Conservation (phyloP, 2,329 filamentous ascomycete genomes). For the Didymella sp. region DNA sequence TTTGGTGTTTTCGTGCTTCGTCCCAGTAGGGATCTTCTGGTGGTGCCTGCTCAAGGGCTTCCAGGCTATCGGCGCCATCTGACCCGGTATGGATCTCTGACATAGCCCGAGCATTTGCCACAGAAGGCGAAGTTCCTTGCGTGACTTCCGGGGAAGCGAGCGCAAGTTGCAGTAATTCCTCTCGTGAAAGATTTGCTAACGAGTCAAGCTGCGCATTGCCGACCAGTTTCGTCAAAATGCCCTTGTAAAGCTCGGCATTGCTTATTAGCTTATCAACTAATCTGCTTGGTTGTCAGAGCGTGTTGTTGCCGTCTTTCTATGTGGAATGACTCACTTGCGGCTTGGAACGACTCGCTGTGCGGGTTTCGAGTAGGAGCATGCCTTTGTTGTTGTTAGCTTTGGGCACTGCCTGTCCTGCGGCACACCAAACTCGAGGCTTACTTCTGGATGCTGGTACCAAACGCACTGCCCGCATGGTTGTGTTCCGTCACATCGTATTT, state of each 20-base stretch:
- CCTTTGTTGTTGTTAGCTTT: conserved; percentile 28
- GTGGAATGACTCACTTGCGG: conserved; percentile 66
- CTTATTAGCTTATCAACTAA: conserved; percentile 61
- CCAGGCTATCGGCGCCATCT: conserved; percentile 61
- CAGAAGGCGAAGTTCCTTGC: conserved; percentile 43
- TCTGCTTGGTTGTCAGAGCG: conserved; percentile 65
- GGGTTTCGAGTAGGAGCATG: conserved; percentile 82
- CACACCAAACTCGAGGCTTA: conserved; percentile 6
- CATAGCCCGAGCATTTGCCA: conserved; percentile 40
- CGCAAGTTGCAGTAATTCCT: conserved; percentile 56
- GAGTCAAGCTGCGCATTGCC: conserved; percentile 52
- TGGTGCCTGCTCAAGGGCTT: conserved; percentile 73
- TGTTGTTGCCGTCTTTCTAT: conserved; percentile 47
- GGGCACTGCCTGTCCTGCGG: neutral
- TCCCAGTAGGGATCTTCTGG: conserved; percentile 70
- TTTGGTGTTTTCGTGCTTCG: conserved; percentile 59
- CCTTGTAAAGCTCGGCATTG: conserved; percentile 57
- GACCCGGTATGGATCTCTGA: conserved; percentile 50
- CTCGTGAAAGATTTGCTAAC: conserved; percentile 50
- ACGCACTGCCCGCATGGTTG: conserved; percentile 84
- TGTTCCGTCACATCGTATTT: conserved; percentile 83
- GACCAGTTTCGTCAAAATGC: conserved; percentile 53
- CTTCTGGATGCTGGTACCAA: conserved; percentile 78
- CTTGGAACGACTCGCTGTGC: conserved; percentile 78
- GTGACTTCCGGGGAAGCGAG: conserved; percentile 50